Evolutionary conservation across 1,139 yeast species (phyloP).

Genomic region (Yamadazyma epiphylla): DNA sequence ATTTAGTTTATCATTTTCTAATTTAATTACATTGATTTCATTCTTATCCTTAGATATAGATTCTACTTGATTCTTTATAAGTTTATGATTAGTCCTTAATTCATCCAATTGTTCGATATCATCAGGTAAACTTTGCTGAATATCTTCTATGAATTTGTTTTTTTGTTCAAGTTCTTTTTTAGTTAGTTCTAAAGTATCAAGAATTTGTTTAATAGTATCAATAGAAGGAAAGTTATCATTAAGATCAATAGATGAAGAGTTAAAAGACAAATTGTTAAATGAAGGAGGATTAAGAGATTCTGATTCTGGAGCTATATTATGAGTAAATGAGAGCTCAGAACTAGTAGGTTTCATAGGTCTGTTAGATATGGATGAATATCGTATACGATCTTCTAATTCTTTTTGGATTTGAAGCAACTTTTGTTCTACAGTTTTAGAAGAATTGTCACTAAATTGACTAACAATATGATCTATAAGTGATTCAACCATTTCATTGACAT

Average conservation of each 20-base stretch:
- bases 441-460: too few species aligned
- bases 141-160: constrained; percentile 16
- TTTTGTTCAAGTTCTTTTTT: constrained; percentile 21
- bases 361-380: too few species aligned
- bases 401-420: constrained; percentile 5
- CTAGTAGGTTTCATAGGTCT: too few species aligned
- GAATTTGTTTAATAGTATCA: constrained; percentile 15
- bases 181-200: constrained; percentile 17
- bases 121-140: constrained; percentile 19
- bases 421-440: constrained; percentile 1
- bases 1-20: constrained; percentile 18
- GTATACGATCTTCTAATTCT: constrained; percentile 10
- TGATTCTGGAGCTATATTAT: too few species aligned
- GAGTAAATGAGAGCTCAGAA: too few species aligned
- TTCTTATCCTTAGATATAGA: constrained; percentile 2
- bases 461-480: too few species aligned
- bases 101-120: constrained; percentile 22
- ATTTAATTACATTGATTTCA: constrained; percentile 13
- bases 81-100: constrained; percentile 15
- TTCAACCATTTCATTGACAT: too few species aligned
- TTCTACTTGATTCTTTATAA: constrained; percentile 10
- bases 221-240: too few species aligned
- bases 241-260: too few species aligned
- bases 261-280: too few species aligned
- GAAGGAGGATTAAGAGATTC: too few species aligned